Evolutionary conservation across 345 rosid genomes (phyloP).

Genomic region (Brassica carinata): DNA sequence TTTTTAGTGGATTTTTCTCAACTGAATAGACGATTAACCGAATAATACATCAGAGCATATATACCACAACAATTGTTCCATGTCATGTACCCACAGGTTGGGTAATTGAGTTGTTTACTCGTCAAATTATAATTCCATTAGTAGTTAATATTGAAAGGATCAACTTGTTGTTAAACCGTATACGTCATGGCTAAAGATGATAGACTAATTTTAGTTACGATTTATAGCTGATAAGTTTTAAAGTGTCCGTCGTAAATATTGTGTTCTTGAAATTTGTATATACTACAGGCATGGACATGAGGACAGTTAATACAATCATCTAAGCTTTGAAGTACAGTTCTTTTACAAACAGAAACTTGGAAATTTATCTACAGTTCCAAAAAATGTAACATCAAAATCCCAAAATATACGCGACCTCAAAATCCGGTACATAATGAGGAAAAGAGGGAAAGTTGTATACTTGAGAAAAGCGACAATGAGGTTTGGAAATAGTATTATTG

Average conservation of each 20-base stretch:
- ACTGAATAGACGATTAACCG: not conserved
- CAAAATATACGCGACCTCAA: not conserved
- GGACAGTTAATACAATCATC: too few relatives aligned
- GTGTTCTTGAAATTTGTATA: not conserved
- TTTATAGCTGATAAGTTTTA: not conserved
- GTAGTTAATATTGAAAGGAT: not conserved
- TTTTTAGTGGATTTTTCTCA: not conserved
- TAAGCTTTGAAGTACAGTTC: not conserved
- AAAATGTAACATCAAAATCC: not conserved
- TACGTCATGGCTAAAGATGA: not conserved
- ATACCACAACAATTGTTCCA: not conserved
- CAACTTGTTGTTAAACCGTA: not conserved
- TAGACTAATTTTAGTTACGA: not conserved
- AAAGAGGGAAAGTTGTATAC: not conserved
- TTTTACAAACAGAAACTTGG: not conserved
- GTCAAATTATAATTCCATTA: not conserved
- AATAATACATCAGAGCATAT: not conserved
- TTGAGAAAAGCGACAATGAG: not conserved
- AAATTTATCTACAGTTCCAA: not conserved
- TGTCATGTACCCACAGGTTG: not conserved
- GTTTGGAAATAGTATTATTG: not conserved
- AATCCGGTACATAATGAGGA: not conserved
- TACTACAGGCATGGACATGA: too few relatives aligned
- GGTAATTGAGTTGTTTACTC: constrained; percentile 1
- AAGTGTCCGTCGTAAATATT: not conserved